Evolutionary conservation across 768 basidiomycete species (phyloP).

Genomic region (Hygrophoropsis aurantiaca): DNA sequence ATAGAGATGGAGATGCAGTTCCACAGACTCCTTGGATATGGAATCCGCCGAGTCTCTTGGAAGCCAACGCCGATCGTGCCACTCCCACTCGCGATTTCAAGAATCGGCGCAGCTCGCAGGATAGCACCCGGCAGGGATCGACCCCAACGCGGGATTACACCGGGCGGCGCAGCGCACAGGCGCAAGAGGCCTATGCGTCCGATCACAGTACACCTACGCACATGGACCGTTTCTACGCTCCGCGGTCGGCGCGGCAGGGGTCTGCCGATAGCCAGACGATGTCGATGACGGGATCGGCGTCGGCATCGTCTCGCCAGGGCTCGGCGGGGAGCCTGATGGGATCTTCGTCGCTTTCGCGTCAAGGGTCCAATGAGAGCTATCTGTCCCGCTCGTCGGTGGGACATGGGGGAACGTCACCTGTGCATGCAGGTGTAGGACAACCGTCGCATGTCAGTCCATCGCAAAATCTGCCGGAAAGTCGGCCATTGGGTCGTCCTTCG

Average conservation of each 20-base stretch:
- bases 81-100: conserved; percentile 10
- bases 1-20: conserved; percentile 35
- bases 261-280: conserved; percentile 8
- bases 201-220: conserved; percentile 16
- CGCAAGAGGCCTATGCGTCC: conserved; percentile 18
- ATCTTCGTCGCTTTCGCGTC: conserved; percentile 5
- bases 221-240: conserved; percentile 16
- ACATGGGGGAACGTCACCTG: conserved; percentile 3
- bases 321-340: no score
- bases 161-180: conserved; percentile 14
- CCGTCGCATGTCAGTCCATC: no score
- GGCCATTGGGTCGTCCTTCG: not conserved
- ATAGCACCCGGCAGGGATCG: conserved; percentile 16
- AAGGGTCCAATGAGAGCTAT: conserved; percentile 3
- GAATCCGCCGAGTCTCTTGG: conserved; percentile 50
- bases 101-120: conserved; percentile 16
- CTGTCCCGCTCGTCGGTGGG: conserved; percentile 2
- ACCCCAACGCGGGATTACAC: conserved; percentile 23
- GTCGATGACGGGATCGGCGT: no score
- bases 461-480: not conserved
- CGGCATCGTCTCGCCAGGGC: no score
- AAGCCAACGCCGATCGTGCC: conserved; percentile 24
- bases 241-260: conserved; percentile 20
- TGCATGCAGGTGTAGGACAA: no score
- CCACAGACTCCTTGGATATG: conserved; percentile 74